Conservation (phyloP, 148 eudicot species). For the Heliosperma pusillum region DNA sequence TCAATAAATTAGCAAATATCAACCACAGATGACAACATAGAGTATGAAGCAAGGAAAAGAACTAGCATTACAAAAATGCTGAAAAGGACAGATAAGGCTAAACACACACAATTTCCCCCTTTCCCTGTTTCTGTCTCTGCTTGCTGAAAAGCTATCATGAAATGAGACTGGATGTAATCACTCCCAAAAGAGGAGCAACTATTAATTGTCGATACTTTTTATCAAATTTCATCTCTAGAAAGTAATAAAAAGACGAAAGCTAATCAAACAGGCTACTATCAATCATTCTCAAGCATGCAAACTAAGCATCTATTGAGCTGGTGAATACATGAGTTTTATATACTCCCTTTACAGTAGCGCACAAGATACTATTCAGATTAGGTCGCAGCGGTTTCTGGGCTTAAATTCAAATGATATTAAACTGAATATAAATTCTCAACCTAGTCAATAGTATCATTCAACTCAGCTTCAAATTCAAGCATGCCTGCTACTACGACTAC, state of each 20-base stretch:
- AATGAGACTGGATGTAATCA: background rate
- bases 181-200: background rate
- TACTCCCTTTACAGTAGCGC: background rate
- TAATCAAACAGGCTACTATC: background rate
- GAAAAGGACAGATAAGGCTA: background rate
- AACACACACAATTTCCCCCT: background rate
- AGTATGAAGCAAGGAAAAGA: background rate
- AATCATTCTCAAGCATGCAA: background rate
- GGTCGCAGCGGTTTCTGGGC: background rate
- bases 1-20: background rate
- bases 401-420: too few relatives aligned
- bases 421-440: background rate
- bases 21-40: background rate
- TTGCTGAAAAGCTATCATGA: background rate
- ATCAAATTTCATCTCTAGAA: background rate
- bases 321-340: background rate
- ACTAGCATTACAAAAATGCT: background rate
- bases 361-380: background rate
- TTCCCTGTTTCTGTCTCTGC: background rate
- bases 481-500: background rate
- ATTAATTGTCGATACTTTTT: background rate
- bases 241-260: background rate
- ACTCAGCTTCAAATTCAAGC: background rate
- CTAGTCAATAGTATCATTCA: background rate
- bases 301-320: background rate